Evolutionary conservation across 2,329 filamentous ascomycete genomes (phyloP).

Genomic region (Aspergillus japonicus): DNA sequence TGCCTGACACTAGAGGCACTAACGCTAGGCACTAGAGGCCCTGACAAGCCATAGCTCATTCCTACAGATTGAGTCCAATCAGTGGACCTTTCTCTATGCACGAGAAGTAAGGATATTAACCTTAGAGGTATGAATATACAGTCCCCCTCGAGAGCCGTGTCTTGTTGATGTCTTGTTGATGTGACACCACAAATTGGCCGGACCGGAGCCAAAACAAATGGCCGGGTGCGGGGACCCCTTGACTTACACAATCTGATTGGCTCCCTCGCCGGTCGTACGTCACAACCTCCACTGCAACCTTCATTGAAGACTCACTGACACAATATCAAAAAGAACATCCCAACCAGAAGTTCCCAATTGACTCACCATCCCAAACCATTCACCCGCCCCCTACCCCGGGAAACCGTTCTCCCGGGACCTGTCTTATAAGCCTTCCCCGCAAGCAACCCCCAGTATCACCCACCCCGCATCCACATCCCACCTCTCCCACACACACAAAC

Average conservation of each 20-base stretch:
- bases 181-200: background rate
- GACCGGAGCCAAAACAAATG: background rate
- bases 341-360: background rate
- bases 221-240: background rate
- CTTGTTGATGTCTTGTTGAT: no score
- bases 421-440: background rate
- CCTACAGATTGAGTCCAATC: no score
- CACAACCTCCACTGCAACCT: background rate
- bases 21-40: no score
- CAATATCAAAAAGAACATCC: background rate
- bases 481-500: conserved; percentile 6
- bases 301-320: background rate
- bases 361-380: background rate
- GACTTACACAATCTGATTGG: background rate
- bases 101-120: fast-evolving
- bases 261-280: background rate
- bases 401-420: background rate
- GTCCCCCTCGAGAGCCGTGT: no score
- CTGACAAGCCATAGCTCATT: no score
- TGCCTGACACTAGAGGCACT: no score
- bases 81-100: no score
- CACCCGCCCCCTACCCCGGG: background rate
- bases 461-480: conserved; percentile 15
- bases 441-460: background rate
- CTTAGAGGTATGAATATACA: no score